phyloP scores from a whole-genome alignment of 208 protist species.

The Porcisia deanei region DNA sequence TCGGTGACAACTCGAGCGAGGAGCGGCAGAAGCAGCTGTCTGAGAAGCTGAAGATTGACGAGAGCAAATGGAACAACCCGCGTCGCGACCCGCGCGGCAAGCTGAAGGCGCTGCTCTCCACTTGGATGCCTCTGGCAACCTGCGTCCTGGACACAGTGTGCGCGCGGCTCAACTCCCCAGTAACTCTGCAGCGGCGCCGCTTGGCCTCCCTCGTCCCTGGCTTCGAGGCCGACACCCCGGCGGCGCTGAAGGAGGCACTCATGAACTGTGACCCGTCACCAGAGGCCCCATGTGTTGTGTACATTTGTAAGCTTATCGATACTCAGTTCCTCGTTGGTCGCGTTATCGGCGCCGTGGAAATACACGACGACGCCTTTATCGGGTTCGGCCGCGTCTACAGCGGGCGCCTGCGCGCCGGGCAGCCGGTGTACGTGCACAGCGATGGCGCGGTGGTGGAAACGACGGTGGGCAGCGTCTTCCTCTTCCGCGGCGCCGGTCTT shows the following conservation, averaged over 20 bases:
- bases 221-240: slow-evolving; percentile 43
- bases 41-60: slow-evolving; percentile 64
- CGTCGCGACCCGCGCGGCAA: slow-evolving; percentile 59
- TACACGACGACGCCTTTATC: slow-evolving; percentile 90
- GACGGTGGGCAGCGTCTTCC: slow-evolving; percentile 68
- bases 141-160: slow-evolving; percentile 91
- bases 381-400: slow-evolving; percentile 96
- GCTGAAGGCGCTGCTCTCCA: slow-evolving; percentile 85
- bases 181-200: slow-evolving; percentile 79
- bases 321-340: slow-evolving; percentile 83
- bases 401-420: slow-evolving; percentile 92
- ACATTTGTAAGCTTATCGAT: slow-evolving; percentile 87
- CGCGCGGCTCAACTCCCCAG: slow-evolving; percentile 84
- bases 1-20: slow-evolving; percentile 73
- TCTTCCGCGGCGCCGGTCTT: slow-evolving; percentile 95
- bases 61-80: slow-evolving; percentile 81
- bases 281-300: slow-evolving; percentile 79
- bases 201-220: slow-evolving; percentile 70
- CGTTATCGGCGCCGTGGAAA: slow-evolving; percentile 43
- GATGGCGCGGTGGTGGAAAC: slow-evolving; percentile 50
- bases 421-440: slow-evolving; percentile 89
- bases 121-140: slow-evolving; percentile 95
- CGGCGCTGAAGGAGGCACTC: slow-evolving; percentile 44
- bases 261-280: slow-evolving; percentile 56
- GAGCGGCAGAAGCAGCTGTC: slow-evolving; percentile 66